A percentile compares a stretch with the other conserved stretches of the same genome.
These are phyloP conservation scores for Picea engelmannii DNA, from an alignment of 83 land plant species.

Conservation along the genomic window DNA sequence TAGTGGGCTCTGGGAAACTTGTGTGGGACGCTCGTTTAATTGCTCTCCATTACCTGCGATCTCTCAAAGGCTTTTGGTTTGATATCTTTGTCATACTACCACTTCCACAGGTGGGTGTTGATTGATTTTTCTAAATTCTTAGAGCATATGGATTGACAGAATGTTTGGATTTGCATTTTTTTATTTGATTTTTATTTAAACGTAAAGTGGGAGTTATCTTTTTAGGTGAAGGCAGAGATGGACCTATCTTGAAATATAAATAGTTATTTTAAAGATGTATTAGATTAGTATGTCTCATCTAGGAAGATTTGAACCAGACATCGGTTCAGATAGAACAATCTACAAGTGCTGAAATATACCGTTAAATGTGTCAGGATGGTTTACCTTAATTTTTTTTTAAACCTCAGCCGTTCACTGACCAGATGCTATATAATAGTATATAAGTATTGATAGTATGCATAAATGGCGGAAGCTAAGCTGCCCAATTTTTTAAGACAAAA, in stretches of 20 bases:
- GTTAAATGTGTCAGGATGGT: background rate
- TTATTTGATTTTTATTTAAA: background rate
- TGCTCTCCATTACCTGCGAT: conserved; percentile 69
- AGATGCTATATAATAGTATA: no score
- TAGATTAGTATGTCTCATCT: no score
- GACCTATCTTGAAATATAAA: no score
- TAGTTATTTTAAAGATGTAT: no score
- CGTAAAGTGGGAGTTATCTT: no score
- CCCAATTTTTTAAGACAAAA: background rate
- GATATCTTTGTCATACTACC: conserved; percentile 88
- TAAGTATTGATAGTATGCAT: background rate
- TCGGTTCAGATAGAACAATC: no score
- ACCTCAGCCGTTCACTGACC: no score
- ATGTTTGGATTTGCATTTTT: background rate
- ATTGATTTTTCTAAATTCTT: background rate
- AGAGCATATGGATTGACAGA: background rate
- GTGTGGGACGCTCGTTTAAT: conserved; percentile 85
- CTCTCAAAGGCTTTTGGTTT: conserved; percentile 71
- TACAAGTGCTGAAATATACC: no score
- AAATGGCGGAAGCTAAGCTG: background rate
- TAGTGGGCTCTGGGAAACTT: conserved; percentile 93
- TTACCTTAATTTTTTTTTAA: background rate
- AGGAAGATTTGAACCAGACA: no score
- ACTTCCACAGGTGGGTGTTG: conserved; percentile 73
- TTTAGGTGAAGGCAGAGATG: no score